A percentile compares a stretch with the other conserved stretches of the same genome.
Conservation (phyloP, 129 eudicot genomes). For the Cynara cardunculus region DNA sequence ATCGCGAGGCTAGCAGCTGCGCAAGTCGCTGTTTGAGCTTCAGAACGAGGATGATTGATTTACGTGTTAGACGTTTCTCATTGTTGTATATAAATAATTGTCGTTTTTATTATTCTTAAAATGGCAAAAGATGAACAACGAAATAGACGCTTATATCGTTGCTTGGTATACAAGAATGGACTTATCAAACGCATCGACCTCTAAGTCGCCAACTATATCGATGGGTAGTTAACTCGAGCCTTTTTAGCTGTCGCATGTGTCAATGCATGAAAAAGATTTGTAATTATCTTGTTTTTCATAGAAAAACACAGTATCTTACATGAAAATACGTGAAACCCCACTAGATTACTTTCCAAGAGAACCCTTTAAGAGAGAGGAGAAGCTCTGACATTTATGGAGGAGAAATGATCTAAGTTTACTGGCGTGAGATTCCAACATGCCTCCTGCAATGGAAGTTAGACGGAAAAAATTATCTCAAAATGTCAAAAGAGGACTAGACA, state of each 20-base stretch:
- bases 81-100: constrained; percentile 35
- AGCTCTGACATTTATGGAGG: too few relatives aligned
- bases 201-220: not conserved
- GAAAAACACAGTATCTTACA: too few relatives aligned
- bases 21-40: constrained; percentile 55
- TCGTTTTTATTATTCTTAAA: constrained; percentile 13
- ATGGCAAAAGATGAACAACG: constrained; percentile 11
- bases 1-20: constrained; percentile 97
- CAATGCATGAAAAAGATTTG: too few relatives aligned
- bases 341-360: too few relatives aligned
- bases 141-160: constrained; percentile 3
- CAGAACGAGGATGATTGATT: not conserved
- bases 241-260: not conserved
- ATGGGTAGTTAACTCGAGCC: not conserved
- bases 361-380: too few relatives aligned
- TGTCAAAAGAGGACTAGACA: too few relatives aligned
- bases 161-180: constrained; percentile 17
- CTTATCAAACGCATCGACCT: not conserved
- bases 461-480: too few relatives aligned
- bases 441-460: too few relatives aligned
- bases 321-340: too few relatives aligned
- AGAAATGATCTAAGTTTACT: too few relatives aligned
- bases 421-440: too few relatives aligned
- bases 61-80: not conserved
- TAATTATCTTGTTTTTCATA: too few relatives aligned